Conservation (phyloP, 2,329 filamentous ascomycete species). For the Amylocarpus encephaloides region DNA sequence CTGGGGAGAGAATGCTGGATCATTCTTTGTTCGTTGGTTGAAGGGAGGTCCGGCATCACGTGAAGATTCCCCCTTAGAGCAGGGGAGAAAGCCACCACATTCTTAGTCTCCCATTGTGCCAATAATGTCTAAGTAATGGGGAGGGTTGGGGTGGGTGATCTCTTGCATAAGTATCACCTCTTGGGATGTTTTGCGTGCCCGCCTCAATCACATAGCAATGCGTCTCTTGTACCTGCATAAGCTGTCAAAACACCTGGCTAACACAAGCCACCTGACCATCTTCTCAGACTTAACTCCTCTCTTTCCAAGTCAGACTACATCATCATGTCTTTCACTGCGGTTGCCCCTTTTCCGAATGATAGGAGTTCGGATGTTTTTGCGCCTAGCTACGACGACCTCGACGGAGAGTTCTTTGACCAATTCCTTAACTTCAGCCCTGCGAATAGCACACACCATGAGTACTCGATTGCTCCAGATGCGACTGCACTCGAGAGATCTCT, state of each 20-base stretch:
- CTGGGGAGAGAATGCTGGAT: neutral
- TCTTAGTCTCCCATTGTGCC: constrained; percentile 14
- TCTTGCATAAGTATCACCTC: constrained; percentile 27
- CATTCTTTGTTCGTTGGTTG: neutral
- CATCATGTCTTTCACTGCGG: constrained; percentile 25
- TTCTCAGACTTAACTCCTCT: constrained; percentile 2
- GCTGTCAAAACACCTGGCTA: constrained; percentile 15
- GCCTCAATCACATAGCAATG: constrained; percentile 16
- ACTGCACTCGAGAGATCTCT: constrained; percentile 42
- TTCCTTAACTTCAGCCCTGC: constrained; percentile 53
- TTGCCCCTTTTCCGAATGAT: constrained; percentile 34
- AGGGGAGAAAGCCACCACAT: constrained; percentile 18
- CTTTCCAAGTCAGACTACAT: constrained; percentile 2
- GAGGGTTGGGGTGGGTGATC: constrained; percentile 23
- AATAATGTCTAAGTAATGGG: constrained; percentile 22
- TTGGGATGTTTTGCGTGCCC: constrained; percentile 23
- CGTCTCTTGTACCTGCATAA: constrained; percentile 17
- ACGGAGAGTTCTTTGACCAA: constrained; percentile 57
- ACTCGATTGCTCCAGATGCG: constrained; percentile 42
- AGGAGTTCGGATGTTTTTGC: constrained; percentile 47
- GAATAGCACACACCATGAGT: constrained; percentile 31
- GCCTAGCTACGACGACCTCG: constrained; percentile 43
- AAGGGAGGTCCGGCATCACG: constrained; percentile 10
- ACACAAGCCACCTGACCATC: constrained; percentile 12
- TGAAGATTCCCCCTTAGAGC: constrained; percentile 4